Base-by-base conservation (phyloP, 2,329 filamentous ascomycete species). In the Exserohilum rostratum region DNA sequence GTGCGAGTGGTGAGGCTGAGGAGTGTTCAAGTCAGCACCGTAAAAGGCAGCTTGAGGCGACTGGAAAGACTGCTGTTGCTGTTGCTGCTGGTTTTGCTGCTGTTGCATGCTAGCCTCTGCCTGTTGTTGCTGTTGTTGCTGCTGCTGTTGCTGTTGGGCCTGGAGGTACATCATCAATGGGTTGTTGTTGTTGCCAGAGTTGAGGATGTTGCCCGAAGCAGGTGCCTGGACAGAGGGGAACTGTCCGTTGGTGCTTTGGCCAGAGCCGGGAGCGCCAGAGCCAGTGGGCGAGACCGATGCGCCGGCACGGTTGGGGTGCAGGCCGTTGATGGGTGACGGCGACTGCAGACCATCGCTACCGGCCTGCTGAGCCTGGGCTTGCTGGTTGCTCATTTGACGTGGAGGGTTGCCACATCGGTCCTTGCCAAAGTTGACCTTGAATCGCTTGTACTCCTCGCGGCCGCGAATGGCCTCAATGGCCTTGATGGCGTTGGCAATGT, bases 371-470 rank as follows among this genome's bases (percentile, higher is more conserved):
- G 83, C 80, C 64, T 89, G 80, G 63, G 82, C 80, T 46, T 80
- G 76, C 58, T 80, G 79, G 58, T 72, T 85, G 74, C 88, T 86
- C 63, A 90, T 84, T 79, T 98, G 95, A 57, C 95, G 88, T 39
- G 95, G 95, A 47, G 95, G 90, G 79, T 99, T 99, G 64, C 95
- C 95, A 70, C 95, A 99, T 52, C 95, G 88, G 74, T 99, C 95
- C 81, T 99, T 99, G 77, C 95, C 95, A 74, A 99, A 99, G 81
- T 99, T 99, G 76, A 99, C 93, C 84, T 99, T 99, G 87, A 99
- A 99, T 68, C 95, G 87, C 78, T 88, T 91, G 83, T 99, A 99
- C 71, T 99, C 95, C 38, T 98, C 95, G 72, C 93, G 92, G 71
- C 92, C 90, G 53, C 95, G 87, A 62, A 99, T 87, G 18, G 93